Base-by-base conservation (phyloP, 139 green algal species). In the Closterium sp. region DNA sequence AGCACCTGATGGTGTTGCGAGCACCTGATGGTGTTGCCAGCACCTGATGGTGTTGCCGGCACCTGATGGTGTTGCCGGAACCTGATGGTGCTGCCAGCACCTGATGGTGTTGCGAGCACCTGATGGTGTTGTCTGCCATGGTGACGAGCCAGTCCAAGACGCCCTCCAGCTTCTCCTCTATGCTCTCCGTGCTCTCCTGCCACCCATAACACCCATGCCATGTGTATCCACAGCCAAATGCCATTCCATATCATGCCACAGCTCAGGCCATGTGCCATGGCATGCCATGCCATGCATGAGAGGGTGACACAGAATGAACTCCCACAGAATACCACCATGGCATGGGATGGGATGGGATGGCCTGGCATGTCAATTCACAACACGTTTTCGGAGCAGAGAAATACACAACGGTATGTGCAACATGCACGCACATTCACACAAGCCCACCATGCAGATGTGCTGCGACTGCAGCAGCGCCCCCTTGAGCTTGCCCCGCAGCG, bases 71-170 rank as follows among this genome's bases (percentile, higher is more conserved):
- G 38, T 66, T 19, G 38, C 9, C 25, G 16, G 55, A 76, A 76
- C 55, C 55, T 76, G 16, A 76, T 76, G 55, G 16, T 76, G 55
- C 25, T 76, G 55, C 3, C 23, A 28, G 23, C 55, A 76, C 55
- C 55, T 76, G 55, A 76, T 76, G 55, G 16, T 76, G 55, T 76
- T 76, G 55, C 23, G 25, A 28, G 23, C 83, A 93, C 90, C 90
- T 28, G 33, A 93, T 87, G 84, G 90, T 93, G 84, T 93, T 93
- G 31, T 33, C 87, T 32, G 86, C 90, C 90, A 93, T 93, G 84
- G 90, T 83, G 35, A 93, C 87, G 34, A 93, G 90, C 90, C 90
- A 93, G 55, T 93, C 90, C 28, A 93, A 32, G 16, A 93, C 87
- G 35, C 33, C 85, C 64, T 93, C 90, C 32, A 93, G 34, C 31